These are phyloP conservation scores for Termitomyces sp. DNA, from an alignment of 768 basidiomycete species.

Conservation along the genomic window DNA sequence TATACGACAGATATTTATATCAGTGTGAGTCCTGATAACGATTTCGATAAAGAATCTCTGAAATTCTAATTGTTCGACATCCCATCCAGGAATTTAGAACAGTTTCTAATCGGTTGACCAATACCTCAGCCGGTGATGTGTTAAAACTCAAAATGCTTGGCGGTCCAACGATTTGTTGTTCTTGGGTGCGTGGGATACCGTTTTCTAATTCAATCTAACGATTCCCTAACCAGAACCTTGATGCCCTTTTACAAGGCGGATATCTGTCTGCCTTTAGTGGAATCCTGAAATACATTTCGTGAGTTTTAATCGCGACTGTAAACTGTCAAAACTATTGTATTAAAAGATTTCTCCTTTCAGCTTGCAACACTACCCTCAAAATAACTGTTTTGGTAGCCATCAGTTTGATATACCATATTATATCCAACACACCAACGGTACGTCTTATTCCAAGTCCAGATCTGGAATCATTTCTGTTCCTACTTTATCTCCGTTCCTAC, in stretches of 20 bases:
- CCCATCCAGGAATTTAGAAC: constrained; percentile 36
- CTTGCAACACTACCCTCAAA: constrained; percentile 54
- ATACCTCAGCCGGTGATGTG: constrained; percentile 37
- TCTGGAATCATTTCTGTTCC: neutral
- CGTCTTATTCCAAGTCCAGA: constrained; percentile 5
- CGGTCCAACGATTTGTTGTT: constrained; percentile 52
- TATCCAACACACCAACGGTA: constrained; percentile 44
- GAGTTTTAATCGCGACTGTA: constrained; percentile 14
- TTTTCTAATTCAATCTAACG: neutral
- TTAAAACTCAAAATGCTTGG: constrained; percentile 35
- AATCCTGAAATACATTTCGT: constrained; percentile 48
- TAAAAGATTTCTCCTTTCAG: constrained; percentile 17
- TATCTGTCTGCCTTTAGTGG: constrained; percentile 32
- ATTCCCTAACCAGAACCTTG: constrained; percentile 33
- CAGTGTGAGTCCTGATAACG: constrained; percentile 25
- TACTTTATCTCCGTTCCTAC: neutral
- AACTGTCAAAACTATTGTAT: neutral
- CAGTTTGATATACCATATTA: constrained; percentile 40
- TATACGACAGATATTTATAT: constrained; percentile 47
- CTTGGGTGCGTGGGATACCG: constrained; percentile 34
- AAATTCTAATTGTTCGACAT: neutral
- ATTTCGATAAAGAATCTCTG: neutral
- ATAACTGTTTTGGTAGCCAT: constrained; percentile 37
- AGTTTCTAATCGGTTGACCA: constrained; percentile 31
- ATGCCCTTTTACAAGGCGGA: constrained; percentile 38